These are phyloP conservation scores for Cladorrhinum sp. DNA, from an alignment of 2,329 filamentous ascomycete genomes.

Conservation along the genomic window DNA sequence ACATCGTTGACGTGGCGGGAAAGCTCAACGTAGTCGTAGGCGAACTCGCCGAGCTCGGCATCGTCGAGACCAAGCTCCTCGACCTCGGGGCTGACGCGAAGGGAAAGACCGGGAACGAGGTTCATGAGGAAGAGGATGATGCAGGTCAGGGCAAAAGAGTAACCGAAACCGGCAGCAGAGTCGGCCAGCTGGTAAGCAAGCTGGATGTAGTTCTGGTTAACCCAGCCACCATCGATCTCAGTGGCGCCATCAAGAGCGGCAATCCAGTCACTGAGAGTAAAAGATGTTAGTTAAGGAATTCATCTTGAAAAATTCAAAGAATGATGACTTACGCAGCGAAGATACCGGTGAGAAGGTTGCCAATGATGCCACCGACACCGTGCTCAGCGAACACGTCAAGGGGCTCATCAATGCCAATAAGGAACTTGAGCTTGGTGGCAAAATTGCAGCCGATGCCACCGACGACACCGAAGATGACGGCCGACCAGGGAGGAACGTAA, in stretches of 20 bases:
- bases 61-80: slow-evolving; percentile 71
- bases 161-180: slow-evolving; percentile 60
- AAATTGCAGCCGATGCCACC: slow-evolving; percentile 74
- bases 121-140: slow-evolving; percentile 69
- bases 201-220: slow-evolving; percentile 68
- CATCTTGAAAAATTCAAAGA: background rate
- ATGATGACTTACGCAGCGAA: slow-evolving; percentile 62
- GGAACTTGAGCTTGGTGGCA: slow-evolving; percentile 76
- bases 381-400: slow-evolving; percentile 92
- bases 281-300: slow-evolving; percentile 13
- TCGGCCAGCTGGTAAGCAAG: slow-evolving; percentile 70
- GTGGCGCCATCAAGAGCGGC: slow-evolving; percentile 68
- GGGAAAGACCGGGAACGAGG: slow-evolving; percentile 65
- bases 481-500: slow-evolving; percentile 66
- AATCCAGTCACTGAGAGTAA: slow-evolving; percentile 57
- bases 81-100: slow-evolving; percentile 63
- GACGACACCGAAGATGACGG: slow-evolving; percentile 56
- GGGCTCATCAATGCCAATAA: slow-evolving; percentile 76
- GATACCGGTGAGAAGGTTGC: slow-evolving; percentile 73
- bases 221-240: slow-evolving; percentile 61
- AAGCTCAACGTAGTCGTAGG: slow-evolving; percentile 78
- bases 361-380: slow-evolving; percentile 77
- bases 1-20: slow-evolving; percentile 37
- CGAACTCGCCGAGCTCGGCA: slow-evolving; percentile 76
- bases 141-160: slow-evolving; percentile 65